These are phyloP conservation scores for Simmondsia chinensis DNA, from an alignment of 148 eudicot species.

Conservation along the genomic window DNA sequence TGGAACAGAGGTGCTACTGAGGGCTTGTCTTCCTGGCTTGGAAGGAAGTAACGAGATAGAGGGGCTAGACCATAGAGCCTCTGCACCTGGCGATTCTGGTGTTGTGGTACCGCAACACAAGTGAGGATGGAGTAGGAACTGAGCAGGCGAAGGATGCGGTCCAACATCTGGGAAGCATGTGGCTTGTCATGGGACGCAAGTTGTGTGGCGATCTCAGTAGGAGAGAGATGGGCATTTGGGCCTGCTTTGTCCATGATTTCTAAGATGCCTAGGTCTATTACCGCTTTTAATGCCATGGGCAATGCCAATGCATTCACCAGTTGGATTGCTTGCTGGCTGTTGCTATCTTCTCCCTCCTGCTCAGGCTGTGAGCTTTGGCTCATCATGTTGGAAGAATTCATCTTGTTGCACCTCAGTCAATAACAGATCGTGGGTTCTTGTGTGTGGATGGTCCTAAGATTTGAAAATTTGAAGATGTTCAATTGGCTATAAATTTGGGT, in stretches of 20 bases:
- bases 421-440: too few relatives aligned
- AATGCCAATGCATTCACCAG: constrained; percentile 14
- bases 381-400: too few relatives aligned
- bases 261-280: constrained; percentile 22
- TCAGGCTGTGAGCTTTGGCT: too few relatives aligned
- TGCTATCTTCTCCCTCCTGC: too few relatives aligned
- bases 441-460: too few relatives aligned
- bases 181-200: constrained; percentile 1
- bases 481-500: too few relatives aligned
- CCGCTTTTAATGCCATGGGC: constrained; percentile 25
- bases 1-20: constrained; percentile 19
- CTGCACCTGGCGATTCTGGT: constrained; percentile 1
- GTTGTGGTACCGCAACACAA: constrained; percentile 5
- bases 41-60: constrained; percentile 11
- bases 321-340: constrained; percentile 19
- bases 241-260: constrained; percentile 24
- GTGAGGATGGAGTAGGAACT: constrained; percentile 4
- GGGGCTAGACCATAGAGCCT: constrained; percentile 5
- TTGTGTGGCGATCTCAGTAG: constrained; percentile 19
- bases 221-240: constrained; percentile 8
- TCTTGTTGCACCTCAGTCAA: too few relatives aligned
- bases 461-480: too few relatives aligned
- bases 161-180: constrained; percentile 7
- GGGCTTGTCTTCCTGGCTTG: constrained; percentile 8
- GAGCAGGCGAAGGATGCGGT: constrained; percentile 9